phyloP scores from a whole-genome alignment of 176 grass and related monocot species.

The Oryza glumipatula region DNA sequence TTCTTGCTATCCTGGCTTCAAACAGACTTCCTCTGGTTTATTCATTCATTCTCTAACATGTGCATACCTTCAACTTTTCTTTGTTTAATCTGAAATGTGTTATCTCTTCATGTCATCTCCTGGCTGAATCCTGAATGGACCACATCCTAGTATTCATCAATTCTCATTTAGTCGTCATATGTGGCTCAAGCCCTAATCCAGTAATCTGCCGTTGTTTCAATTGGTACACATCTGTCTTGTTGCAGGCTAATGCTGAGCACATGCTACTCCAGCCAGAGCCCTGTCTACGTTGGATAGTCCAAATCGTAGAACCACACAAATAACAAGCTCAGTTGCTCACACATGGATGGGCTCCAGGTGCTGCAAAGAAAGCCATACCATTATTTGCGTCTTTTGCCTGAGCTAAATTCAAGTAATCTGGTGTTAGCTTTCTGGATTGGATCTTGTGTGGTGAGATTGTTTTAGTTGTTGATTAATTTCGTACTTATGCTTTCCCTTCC shows the following conservation, averaged over 20 bases:
- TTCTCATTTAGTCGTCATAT: not conserved
- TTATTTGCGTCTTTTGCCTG: not conserved
- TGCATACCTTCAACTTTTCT: not conserved
- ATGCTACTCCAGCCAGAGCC: conserved; percentile 36
- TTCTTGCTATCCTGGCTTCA: conserved; percentile 16
- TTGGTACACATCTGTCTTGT: conserved; percentile 23
- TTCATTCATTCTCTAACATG: conserved; percentile 9
- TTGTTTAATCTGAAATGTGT: conserved; percentile 18
- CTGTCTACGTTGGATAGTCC: conserved; percentile 47
- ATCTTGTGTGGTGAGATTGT: not conserved
- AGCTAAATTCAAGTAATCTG: not conserved
- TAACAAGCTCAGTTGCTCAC: conserved; percentile 47
- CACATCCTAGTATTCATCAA: conserved; percentile 12
- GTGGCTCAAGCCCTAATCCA: conserved; percentile 27
- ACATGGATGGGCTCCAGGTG: conserved; percentile 62
- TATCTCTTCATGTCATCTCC: conserved; percentile 20
- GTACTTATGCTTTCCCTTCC: not conserved
- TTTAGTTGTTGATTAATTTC: not conserved
- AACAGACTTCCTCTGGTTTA: not conserved
- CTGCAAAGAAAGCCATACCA: conserved; percentile 29
- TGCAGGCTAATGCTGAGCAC: conserved; percentile 48
- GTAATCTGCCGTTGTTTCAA: not conserved
- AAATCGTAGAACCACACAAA: conserved; percentile 30
- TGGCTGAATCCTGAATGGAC: conserved; percentile 32
- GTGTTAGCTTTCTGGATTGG: not conserved